Percentiles rank a stretch among this genome's conserved stretches.
phyloP scores from a whole-genome alignment of 1,284 basidiomycete genomes.

The Bjerkandera adusta region DNA sequence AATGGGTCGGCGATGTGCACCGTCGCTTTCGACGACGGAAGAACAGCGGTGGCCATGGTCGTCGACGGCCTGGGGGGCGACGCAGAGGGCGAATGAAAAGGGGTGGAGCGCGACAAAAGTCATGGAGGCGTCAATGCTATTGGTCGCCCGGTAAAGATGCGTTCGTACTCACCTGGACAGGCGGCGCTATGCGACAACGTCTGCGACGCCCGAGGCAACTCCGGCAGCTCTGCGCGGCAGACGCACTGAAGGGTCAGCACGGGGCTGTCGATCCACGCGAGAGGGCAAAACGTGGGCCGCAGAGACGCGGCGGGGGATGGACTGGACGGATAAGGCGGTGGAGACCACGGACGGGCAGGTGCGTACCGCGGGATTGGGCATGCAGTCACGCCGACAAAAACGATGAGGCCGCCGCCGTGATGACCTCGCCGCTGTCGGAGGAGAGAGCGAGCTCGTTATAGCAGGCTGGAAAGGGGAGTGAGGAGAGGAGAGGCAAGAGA shows the following conservation, averaged over 20 bases:
- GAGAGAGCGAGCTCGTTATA: slow-evolving; percentile 1
- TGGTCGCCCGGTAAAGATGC: too few species aligned
- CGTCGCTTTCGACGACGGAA: slow-evolving; percentile 37
- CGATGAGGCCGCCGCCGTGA: not conserved
- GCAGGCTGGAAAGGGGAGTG: slow-evolving; percentile 5
- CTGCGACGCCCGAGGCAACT: slow-evolving; percentile 11
- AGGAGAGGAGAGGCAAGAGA: slow-evolving; percentile 5
- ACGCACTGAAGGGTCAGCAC: not conserved
- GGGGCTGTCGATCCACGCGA: slow-evolving; percentile 1
- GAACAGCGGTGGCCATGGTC: slow-evolving; percentile 49
- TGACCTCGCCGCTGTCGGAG: too few species aligned
- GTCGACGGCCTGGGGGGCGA: slow-evolving; percentile 10
- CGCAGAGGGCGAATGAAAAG: slow-evolving; percentile 1
- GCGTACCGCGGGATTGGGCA: slow-evolving; percentile 9
- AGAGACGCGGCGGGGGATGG: not conserved
- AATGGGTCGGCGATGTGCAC: slow-evolving; percentile 44
- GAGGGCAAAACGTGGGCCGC: slow-evolving; percentile 5
- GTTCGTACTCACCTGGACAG: slow-evolving; percentile 3
- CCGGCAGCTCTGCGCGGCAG: slow-evolving; percentile 6
- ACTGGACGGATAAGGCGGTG: slow-evolving; percentile 3
- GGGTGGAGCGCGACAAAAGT: not conserved
- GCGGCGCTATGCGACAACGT: not conserved
- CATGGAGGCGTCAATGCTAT: too few species aligned
- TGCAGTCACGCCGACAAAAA: slow-evolving; percentile 2
- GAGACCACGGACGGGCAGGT: slow-evolving; percentile 1